Evolutionary conservation across 2,329 filamentous ascomycete genomes (phyloP).

Genomic region (Alternaria postmessia): DNA sequence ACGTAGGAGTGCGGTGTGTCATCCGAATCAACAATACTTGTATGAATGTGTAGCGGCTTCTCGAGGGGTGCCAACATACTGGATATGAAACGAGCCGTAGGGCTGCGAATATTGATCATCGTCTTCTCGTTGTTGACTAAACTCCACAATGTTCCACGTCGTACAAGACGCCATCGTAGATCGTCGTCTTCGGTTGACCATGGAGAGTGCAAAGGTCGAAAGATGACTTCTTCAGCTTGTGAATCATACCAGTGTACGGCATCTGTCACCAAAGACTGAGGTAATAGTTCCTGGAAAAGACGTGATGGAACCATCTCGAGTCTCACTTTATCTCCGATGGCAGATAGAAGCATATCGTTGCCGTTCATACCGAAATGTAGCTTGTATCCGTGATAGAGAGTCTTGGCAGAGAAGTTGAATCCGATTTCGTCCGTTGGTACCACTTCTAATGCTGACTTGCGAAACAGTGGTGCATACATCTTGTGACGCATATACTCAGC

Average conservation of each 20-base stretch:
- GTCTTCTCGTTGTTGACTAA: conserved; percentile 9
- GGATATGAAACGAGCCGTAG: conserved; percentile 16
- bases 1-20: background rate
- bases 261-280: conserved; percentile 33
- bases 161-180: background rate
- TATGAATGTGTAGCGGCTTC: conserved; percentile 24
- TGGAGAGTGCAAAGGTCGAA: conserved; percentile 15
- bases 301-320: conserved; percentile 48
- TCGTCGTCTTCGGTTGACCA: conserved; percentile 7
- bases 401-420: conserved; percentile 54
- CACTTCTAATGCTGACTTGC: conserved; percentile 52
- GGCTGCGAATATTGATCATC: conserved; percentile 19
- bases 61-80: conserved; percentile 30
- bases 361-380: conserved; percentile 50
- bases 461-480: conserved; percentile 58
- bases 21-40: background rate
- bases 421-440: conserved; percentile 51
- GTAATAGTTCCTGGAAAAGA: conserved; percentile 42
- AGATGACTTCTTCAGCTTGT: conserved; percentile 18
- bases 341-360: conserved; percentile 34
- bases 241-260: conserved; percentile 29
- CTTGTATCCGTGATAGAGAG: conserved; percentile 19
- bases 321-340: conserved; percentile 8
- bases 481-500: conserved; percentile 52
- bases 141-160: conserved; percentile 21